Base-by-base conservation (phyloP, 176 grass and related monocot species). In the Themeda triandra region DNA sequence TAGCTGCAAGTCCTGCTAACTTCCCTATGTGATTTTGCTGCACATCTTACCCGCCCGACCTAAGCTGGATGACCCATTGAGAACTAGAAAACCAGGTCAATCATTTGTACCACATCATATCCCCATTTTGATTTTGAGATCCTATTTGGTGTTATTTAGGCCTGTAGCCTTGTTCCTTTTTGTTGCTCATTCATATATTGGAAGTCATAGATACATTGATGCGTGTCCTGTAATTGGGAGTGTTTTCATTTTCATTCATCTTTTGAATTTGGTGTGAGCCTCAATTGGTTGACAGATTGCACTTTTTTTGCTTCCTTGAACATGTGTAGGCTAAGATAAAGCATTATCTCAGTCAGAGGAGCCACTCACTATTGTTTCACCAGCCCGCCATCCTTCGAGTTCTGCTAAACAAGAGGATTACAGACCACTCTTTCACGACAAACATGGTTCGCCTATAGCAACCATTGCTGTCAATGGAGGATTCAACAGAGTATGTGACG, bases 401-500 rank as follows among this genome's bases (percentile, higher is more conserved):
- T 81, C 65, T 75, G 58, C 74, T 66, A 76, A 60, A 56, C 79
- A 81, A 62, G 84, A 89, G 72, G 84, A 89, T 25, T 93, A 89
- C 71, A 90, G 49, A 66, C 91, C 91, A 21, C 82, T 96, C n/a
- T 96, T 91, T 86, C 70, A 67, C 19, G 66, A 87, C 82, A 86
- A 85, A 58, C 59, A 77, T 68, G 84, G 81, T 28, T 74, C 62
- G 13, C 79, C 88, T 17, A 87, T 95, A 68, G 79, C 89, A 76
- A 85, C 76, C 32, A 85, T 93, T 88, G 27, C 69, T 59, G 73
- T 96, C 58, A 93, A 93, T 90, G 94, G 91, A 87, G 89, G 73
- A 35, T 89, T 96, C 72, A 84, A 88, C 74, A 93, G 89, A 89
- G 94, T 91, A 87, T 75, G 86, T 73, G 51, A 32, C 3, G 28